phyloP scores from a whole-genome alignment of 2,329 filamentous ascomycete genomes.

The Pseudocercospora eumusae region DNA sequence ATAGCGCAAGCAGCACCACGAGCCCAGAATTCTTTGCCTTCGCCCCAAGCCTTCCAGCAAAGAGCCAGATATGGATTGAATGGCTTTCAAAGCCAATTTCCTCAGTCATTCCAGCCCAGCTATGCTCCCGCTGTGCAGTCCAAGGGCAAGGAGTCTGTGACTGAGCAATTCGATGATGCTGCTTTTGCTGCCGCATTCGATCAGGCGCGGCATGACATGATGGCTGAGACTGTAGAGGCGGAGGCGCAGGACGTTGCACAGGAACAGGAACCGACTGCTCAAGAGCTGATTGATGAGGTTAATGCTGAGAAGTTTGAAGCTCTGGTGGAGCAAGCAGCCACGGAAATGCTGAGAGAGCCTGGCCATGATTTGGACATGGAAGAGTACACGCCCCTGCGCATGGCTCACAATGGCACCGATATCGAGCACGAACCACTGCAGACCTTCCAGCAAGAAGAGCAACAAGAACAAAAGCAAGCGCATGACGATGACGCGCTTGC shows the following conservation, averaged over 20 bases:
- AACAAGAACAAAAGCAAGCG: slow-evolving; percentile 20
- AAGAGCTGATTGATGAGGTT: slow-evolving; percentile 21
- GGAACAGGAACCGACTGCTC: slow-evolving; percentile 17
- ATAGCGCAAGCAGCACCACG: slow-evolving; percentile 40
- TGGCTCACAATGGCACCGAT: slow-evolving; percentile 19
- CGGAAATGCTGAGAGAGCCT: slow-evolving; percentile 27
- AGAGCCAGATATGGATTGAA: slow-evolving; percentile 35
- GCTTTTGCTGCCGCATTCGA: slow-evolving; percentile 60
- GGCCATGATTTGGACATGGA: slow-evolving; percentile 25
- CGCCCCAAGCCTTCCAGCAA: slow-evolving; percentile 39
- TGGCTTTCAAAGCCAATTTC: slow-evolving; percentile 35
- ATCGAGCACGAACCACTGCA: slow-evolving; percentile 23
- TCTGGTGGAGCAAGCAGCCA: slow-evolving; percentile 24
- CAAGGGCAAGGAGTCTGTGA: slow-evolving; percentile 39
- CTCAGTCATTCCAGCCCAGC: slow-evolving; percentile 25
- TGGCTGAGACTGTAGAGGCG: slow-evolving; percentile 31
- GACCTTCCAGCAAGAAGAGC: slow-evolving; percentile 15
- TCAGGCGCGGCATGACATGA: slow-evolving; percentile 47
- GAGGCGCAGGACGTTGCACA: slow-evolving; percentile 14
- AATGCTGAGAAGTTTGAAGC: slow-evolving; percentile 27
- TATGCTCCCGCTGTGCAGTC: slow-evolving; percentile 21
- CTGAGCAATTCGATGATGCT: slow-evolving; percentile 54
- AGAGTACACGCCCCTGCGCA: slow-evolving; percentile 19
- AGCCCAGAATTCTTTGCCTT: slow-evolving; percentile 32
- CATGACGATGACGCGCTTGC: slow-evolving; percentile 67